These are phyloP conservation scores for Venturiaceae sp. DNA, from an alignment of 2,329 filamentous ascomycete species.

Conservation along the genomic window DNA sequence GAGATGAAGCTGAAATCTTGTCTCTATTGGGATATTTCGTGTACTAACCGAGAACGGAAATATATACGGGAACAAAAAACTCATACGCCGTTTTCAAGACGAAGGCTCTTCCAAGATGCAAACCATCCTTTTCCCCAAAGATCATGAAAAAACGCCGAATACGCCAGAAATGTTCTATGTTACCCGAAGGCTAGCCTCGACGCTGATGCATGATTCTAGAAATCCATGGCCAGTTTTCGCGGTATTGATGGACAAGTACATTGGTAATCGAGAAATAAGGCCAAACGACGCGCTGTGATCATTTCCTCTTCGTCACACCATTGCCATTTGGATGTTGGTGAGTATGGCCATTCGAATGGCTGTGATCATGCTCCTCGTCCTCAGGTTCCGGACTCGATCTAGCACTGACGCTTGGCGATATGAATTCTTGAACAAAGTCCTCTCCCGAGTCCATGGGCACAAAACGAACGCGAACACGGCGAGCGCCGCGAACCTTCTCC, in stretches of 20 bases:
- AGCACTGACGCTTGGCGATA: slow-evolving; percentile 21
- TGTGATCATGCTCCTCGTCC: slow-evolving; percentile 11
- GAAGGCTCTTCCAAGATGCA: neutral
- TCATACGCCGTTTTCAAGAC: neutral
- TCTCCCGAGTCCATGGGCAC: slow-evolving; percentile 54
- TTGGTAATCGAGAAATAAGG: neutral
- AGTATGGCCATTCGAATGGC: neutral
- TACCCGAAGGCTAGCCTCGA: neutral
- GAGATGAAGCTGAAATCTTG: too few species aligned
- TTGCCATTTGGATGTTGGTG: slow-evolving; percentile 7
- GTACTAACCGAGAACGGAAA: neutral
- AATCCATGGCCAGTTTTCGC: neutral
- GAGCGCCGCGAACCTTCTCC: slow-evolving; percentile 69
- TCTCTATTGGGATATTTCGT: neutral
- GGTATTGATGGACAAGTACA: too few species aligned
- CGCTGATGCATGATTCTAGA: neutral
- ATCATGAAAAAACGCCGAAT: neutral
- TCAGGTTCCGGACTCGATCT: slow-evolving; percentile 21
- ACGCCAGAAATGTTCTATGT: neutral
- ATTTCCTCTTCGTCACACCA: slow-evolving; percentile 13
- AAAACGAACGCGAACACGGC: slow-evolving; percentile 76
- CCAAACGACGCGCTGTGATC: neutral
- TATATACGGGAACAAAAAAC: neutral
- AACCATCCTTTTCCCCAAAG: neutral
- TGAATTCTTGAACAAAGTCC: slow-evolving; percentile 62